Conservation (phyloP, 2,329 filamentous ascomycete genomes). For the Penicillium sp. region DNA sequence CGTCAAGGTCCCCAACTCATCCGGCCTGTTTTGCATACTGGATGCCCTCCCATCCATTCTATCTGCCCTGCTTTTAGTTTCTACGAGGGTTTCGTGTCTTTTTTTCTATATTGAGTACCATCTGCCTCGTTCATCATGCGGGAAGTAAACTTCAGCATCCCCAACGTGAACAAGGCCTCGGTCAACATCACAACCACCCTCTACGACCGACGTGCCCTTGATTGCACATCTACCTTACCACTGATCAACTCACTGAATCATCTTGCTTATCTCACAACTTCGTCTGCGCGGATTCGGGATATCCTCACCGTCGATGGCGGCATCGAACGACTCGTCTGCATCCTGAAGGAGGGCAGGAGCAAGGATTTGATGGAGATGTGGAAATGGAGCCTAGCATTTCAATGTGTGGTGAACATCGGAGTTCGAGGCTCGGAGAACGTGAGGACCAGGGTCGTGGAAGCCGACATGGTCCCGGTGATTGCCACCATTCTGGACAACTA, state of each 20-base stretch:
- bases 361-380: constrained; percentile 99
- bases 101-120: neutral
- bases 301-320: constrained; percentile 98
- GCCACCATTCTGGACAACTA: constrained; percentile 98
- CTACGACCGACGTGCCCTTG: constrained; percentile 94
- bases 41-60: constrained; percentile 5
- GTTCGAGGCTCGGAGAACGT: constrained; percentile 93
- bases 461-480: constrained; percentile 98
- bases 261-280: constrained; percentile 96
- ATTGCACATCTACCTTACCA: constrained; percentile 95
- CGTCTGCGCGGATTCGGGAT: constrained; percentile 93
- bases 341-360: constrained; percentile 94
- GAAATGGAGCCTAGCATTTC: constrained; percentile 99
- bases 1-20: constrained; percentile 21
- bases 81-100: neutral
- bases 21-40: constrained; percentile 7
- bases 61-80: neutral
- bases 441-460: constrained; percentile 91
- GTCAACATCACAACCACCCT: constrained; percentile 98
- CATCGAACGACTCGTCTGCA: constrained; percentile 93
- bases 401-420: constrained; percentile 98
- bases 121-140: constrained; percentile 69
- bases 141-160: constrained; percentile 99
- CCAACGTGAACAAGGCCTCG: constrained; percentile 98
- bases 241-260: constrained; percentile 99